phyloP scores from a whole-genome alignment of 2,329 filamentous ascomycete species.

The Alternaria sp. region DNA sequence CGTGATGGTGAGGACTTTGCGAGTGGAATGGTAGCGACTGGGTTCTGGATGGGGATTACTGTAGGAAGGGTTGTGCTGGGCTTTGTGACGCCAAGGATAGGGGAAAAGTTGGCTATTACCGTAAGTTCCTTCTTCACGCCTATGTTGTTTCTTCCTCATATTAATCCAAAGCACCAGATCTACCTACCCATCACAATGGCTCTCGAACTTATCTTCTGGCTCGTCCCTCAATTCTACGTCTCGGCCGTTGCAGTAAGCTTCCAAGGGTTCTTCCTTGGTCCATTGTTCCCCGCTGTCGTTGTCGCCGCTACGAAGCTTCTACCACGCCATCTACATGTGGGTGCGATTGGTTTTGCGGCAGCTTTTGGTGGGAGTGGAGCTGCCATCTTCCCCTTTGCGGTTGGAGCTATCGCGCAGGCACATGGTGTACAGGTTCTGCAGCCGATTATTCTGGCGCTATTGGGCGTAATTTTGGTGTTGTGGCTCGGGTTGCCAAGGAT shows the following conservation, averaged over 20 bases:
- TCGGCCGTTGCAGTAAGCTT: constrained; percentile 75
- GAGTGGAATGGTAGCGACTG: constrained; percentile 77
- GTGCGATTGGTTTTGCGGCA: constrained; percentile 80
- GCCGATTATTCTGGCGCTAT: constrained; percentile 65
- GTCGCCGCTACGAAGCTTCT: constrained; percentile 78
- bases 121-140: constrained; percentile 35
- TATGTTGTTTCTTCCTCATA: background rate
- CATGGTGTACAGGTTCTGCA: constrained; percentile 68
- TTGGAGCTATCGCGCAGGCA: constrained; percentile 72
- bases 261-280: constrained; percentile 81
- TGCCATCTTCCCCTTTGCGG: constrained; percentile 69
- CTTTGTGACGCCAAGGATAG: constrained; percentile 76
- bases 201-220: constrained; percentile 79
- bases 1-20: constrained; percentile 73
- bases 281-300: constrained; percentile 78
- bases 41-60: constrained; percentile 86
- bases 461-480: constrained; percentile 59
- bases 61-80: constrained; percentile 76
- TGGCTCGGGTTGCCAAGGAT: constrained; percentile 62
- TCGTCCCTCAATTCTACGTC: constrained; percentile 78
- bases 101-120: constrained; percentile 69
- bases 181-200: constrained; percentile 72
- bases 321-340: constrained; percentile 76
- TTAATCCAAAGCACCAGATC: constrained; percentile 42
- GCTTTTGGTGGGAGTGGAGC: constrained; percentile 79